A percentile compares a stretch with the other conserved stretches of the same genome.
Evolutionary conservation across 306 rosid genomes (phyloP).

Genomic region (Casuarina cunninghamiana): DNA sequence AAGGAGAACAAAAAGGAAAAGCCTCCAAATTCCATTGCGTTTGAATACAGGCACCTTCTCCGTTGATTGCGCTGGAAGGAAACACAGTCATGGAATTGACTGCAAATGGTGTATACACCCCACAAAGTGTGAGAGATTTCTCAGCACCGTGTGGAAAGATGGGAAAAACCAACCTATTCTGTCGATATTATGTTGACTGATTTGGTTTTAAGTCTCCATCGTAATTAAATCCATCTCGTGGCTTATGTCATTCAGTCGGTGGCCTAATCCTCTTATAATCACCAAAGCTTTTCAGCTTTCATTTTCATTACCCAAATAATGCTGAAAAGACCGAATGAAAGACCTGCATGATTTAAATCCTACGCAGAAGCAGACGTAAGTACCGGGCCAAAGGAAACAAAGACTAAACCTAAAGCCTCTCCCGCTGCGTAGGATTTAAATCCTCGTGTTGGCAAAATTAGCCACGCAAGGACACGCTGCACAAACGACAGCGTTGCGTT

Average conservation of each 20-base stretch:
- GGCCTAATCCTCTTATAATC: slow-evolving; percentile 6
- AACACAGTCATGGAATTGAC: background rate
- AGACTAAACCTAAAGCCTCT: too few relatives aligned
- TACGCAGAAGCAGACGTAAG: too few relatives aligned
- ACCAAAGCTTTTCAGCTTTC: background rate
- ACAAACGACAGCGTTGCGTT: too few relatives aligned
- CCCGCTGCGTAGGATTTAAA: too few relatives aligned
- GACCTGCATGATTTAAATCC: too few relatives aligned
- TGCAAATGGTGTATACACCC: background rate
- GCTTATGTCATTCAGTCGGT: slow-evolving; percentile 12
- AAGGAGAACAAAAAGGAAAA: background rate
- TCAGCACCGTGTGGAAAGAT: background rate
- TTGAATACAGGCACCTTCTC: background rate
- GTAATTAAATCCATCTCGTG: slow-evolving; percentile 7
- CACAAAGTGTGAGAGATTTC: background rate
- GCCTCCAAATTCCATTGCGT: too few relatives aligned
- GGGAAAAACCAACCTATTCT: background rate
- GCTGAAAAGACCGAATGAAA: too few relatives aligned
- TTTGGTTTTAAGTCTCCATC: slow-evolving; percentile 1
- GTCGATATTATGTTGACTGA: background rate
- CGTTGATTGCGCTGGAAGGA: background rate
- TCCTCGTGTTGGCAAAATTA: too few relatives aligned
- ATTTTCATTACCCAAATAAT: background rate
- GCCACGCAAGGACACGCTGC: too few relatives aligned
- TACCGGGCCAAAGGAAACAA: too few relatives aligned